Evolutionary conservation across 2,329 filamentous ascomycete species (phyloP), one percentile per base, ranked within the genome.

Genomic region (Colletotrichum gloeosporioides): DNA sequence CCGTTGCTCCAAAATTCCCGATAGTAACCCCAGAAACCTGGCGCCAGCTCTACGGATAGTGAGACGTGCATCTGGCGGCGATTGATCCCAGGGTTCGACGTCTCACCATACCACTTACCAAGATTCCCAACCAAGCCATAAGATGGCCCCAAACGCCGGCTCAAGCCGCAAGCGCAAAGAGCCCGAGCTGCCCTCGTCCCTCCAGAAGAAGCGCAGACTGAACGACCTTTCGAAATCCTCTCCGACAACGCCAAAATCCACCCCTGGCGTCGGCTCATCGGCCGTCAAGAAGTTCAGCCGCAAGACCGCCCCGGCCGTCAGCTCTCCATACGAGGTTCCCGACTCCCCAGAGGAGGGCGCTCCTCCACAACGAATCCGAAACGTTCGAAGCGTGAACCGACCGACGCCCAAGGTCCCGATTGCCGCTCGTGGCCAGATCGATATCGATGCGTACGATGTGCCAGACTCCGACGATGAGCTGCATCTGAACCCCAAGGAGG

Each of bases 211-310:
- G 44, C 75, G 80, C 62, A 82, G 79, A 75, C 70, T 85, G n/a
- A 82, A 84, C 53, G 80, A 80, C 39, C 75, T 79, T 64, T 79
- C 80, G 8, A 78, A 82, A 6, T 81, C 82, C 18, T 81, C 82
- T 5, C 82, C 83, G 3, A 82, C 79, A 27, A 80, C 82, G 4
- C 77, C 84, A 49, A 80, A 81, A 31, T 44, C 61, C 39, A 77
- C 55, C 6, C 36, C 62, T 8, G 57, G 65, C 7, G 27, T 39
- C 32, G 18, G 25, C 15, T 59, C 71, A 6, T 66, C 57, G 13
- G 57, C 68, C 16, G 55, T 55, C 9, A 70, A 62, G 64, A 69
- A 63, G 32, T 44, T 61, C 22, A 36, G 25, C 18, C 77, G 69
- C 53, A 62, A 63, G 62, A 61, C 22, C 15, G 57, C 13, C 12